These are phyloP conservation scores for Lathyrus sativus DNA, from an alignment of 306 rosid species.

Conservation along the genomic window DNA sequence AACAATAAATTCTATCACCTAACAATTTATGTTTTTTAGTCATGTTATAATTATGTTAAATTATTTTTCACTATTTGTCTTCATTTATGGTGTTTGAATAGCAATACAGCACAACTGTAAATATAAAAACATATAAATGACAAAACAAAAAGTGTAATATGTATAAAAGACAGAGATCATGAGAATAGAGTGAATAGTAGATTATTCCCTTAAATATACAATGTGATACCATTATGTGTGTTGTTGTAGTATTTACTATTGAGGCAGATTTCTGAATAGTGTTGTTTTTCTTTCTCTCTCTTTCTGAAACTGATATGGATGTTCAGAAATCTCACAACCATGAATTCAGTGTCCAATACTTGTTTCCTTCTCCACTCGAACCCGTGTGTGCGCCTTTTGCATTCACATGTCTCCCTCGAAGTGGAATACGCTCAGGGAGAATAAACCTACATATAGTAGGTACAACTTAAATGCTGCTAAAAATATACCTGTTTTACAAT, in stretches of 20 bases:
- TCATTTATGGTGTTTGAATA: too few species aligned
- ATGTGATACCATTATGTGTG: background rate
- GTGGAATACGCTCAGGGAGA: constrained; percentile 14
- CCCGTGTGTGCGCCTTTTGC: constrained; percentile 18
- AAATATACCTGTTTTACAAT: too few species aligned
- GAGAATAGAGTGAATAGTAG: background rate
- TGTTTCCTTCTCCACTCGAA: constrained; percentile 28
- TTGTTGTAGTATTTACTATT: constrained; percentile 14
- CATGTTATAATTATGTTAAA: too few species aligned
- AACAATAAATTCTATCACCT: too few species aligned
- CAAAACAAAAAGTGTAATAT: too few species aligned
- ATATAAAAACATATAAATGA: too few species aligned
- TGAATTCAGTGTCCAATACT: constrained; percentile 70
- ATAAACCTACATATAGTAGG: constrained; percentile 32
- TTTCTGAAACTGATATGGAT: constrained; percentile 45
- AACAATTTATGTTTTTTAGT: too few species aligned
- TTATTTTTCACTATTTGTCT: too few species aligned
- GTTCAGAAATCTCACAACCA: constrained; percentile 46
- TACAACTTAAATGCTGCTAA: background rate
- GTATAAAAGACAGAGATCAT: too few species aligned
- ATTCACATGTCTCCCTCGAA: constrained; percentile 13
- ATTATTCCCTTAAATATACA: background rate
- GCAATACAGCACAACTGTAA: too few species aligned
- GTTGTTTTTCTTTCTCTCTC: constrained; percentile 15
- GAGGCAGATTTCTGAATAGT: constrained; percentile 13